Percentiles rank a stretch among this genome's conserved stretches.
These are phyloP conservation scores for Gilbertella persicaria DNA, from an alignment of 371 early-diverging fungal species.

Conservation along the genomic window DNA sequence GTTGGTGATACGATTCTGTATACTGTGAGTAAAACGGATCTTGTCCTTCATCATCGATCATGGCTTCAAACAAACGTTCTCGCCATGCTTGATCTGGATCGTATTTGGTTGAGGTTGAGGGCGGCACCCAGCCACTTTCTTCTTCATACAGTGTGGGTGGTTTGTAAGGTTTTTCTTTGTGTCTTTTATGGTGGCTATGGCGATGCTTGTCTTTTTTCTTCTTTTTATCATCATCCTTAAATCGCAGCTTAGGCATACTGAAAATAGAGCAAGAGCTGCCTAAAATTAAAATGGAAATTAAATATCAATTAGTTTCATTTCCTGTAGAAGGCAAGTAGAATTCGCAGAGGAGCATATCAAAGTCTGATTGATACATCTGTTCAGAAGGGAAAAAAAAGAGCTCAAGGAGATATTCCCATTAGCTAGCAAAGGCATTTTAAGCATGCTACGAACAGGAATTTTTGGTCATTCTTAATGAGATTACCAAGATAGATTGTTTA, in stretches of 20 bases:
- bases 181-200: conserved; percentile 3
- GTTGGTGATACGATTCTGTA: not conserved
- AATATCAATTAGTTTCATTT: too few relatives aligned
- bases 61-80: conserved; percentile 45
- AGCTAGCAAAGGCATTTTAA: too few relatives aligned
- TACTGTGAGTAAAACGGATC: conserved; percentile 33
- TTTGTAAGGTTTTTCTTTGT: conserved; percentile 13
- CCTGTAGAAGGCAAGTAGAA: too few relatives aligned
- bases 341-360: too few relatives aligned
- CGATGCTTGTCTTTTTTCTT: conserved; percentile 18
- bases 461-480: too few relatives aligned
- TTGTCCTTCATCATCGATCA: conserved; percentile 49
- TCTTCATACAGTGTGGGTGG: conserved; percentile 33
- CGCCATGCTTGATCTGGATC: conserved; percentile 36
- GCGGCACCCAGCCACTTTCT: conserved; percentile 42
- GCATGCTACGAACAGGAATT: too few relatives aligned
- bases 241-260: conserved; percentile 12
- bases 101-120: conserved; percentile 9
- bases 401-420: too few relatives aligned
- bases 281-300: too few relatives aligned
- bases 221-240: conserved; percentile 13
- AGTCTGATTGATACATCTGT: too few relatives aligned
- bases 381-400: too few relatives aligned
- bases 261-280: too few relatives aligned
- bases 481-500: too few relatives aligned